phyloP scores from a whole-genome alignment of 176 grass and related monocot species.

The Oryza meridionalis region DNA sequence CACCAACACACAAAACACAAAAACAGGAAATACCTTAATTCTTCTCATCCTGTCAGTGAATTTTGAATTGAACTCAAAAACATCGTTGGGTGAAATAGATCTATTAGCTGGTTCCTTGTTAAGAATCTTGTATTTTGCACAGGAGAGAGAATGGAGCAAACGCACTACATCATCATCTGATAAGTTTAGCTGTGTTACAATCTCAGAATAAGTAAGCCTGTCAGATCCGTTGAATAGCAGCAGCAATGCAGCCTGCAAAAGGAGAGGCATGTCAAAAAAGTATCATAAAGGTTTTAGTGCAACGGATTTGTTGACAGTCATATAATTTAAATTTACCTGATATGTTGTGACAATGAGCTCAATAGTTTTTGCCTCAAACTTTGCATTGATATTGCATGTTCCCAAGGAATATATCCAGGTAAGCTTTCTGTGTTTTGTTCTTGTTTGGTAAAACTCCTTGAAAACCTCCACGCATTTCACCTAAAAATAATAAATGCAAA shows the following conservation, averaged over 20 bases:
- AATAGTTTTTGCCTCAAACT: conserved; percentile 79
- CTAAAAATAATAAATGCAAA: conserved; percentile 43
- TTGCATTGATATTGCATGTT: conserved; percentile 84
- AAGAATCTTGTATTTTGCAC: conserved; percentile 96
- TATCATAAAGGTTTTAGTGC: neutral
- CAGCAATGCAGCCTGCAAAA: conserved; percentile 74
- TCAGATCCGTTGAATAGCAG: conserved; percentile 87
- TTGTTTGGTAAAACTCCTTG: conserved; percentile 89
- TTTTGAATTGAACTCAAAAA: conserved; percentile 93
- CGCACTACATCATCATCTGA: conserved; percentile 96
- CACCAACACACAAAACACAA: conserved; percentile 14
- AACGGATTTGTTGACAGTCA: neutral
- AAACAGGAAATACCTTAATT: conserved; percentile 72
- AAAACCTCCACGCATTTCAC: conserved; percentile 96
- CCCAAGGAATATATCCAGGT: conserved; percentile 99
- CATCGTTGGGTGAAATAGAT: conserved; percentile 72
- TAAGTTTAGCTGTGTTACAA: conserved; percentile 87
- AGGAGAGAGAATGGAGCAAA: conserved; percentile 96
- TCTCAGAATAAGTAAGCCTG: conserved; percentile 87
- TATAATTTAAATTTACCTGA: conserved; percentile 56
- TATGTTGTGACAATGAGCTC: conserved; percentile 92
- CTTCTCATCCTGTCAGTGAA: conserved; percentile 93
- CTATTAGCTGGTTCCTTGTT: conserved; percentile 87
- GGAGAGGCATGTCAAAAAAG: neutral
- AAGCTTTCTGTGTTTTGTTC: conserved; percentile 93